Conservation (phyloP, 768 basidiomycete genomes). For the Tephrocybe rancida region DNA sequence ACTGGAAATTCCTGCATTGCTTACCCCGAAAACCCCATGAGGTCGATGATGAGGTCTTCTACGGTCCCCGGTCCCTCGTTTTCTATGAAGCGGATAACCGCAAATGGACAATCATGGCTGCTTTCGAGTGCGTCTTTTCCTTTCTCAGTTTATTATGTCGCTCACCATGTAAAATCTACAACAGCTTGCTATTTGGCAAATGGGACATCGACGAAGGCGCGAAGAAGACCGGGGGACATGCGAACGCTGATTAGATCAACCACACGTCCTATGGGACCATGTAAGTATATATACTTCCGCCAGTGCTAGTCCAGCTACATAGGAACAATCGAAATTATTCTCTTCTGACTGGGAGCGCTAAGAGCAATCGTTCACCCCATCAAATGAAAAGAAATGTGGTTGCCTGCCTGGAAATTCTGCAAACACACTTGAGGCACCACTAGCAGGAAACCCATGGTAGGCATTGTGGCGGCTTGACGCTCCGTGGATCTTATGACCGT, state of each 20-base stretch:
- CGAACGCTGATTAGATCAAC: too few species aligned
- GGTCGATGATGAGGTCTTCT: constrained; percentile 97
- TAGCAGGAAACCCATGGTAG: not conserved
- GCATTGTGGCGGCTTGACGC: not conserved
- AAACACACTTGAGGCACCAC: too few species aligned
- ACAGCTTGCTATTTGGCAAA: constrained; percentile 10
- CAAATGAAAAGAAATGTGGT: not conserved
- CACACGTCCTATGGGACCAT: too few species aligned
- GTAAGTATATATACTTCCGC: too few species aligned
- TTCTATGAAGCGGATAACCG: constrained; percentile 97
- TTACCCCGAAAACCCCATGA: constrained; percentile 91
- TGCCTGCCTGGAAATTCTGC: too few species aligned
- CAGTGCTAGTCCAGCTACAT: too few species aligned
- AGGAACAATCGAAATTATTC: too few species aligned
- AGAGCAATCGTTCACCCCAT: too few species aligned
- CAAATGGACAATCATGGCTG: constrained; percentile 95
- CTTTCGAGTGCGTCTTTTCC: constrained; percentile 71
- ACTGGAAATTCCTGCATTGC: constrained; percentile 97
- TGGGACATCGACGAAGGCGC: constrained; percentile 8
- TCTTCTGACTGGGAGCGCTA: too few species aligned
- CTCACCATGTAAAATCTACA: not conserved
- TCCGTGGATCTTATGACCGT: not conserved
- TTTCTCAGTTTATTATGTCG: not conserved
- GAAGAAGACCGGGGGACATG: too few species aligned
- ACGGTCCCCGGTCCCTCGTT: constrained; percentile 87